Conservation (phyloP, 306 rosid genomes). For the Datisca glomerata region DNA sequence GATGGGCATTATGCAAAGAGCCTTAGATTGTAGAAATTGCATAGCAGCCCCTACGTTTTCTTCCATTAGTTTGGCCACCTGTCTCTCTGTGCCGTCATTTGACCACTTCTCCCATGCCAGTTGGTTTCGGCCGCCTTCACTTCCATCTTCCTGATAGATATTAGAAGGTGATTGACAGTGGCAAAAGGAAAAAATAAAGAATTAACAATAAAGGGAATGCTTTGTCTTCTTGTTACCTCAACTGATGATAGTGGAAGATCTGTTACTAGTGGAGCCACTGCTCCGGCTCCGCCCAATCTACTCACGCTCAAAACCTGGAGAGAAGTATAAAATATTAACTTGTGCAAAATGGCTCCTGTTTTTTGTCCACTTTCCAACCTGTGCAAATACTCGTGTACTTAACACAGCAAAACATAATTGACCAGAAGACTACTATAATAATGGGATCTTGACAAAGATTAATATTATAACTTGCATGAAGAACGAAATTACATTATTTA, state of each 20-base stretch:
- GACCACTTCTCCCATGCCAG: conserved; percentile 98
- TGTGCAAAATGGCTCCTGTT: too few relatives aligned
- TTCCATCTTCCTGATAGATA: conserved; percentile 57
- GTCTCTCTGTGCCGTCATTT: conserved; percentile 77
- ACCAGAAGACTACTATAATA: too few relatives aligned
- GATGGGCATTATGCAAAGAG: conserved; percentile 92
- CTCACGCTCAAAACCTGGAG: conserved; percentile 97
- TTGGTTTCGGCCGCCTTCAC: conserved; percentile 78
- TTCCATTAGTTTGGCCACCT: conserved; percentile 91
- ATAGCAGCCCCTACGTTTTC: conserved; percentile 90
- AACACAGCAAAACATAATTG: too few relatives aligned
- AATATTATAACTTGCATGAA: too few relatives aligned
- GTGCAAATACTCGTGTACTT: too few relatives aligned
- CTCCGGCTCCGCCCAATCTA: conserved; percentile 97
- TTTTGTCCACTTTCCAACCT: too few relatives aligned
- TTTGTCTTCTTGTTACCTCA: conserved; percentile 42
- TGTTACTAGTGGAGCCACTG: conserved; percentile 91
- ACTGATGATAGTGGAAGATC: conserved; percentile 87
- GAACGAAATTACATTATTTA: too few relatives aligned
- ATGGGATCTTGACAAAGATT: too few relatives aligned
- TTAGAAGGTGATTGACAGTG: background rate
- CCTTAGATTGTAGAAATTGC: conserved; percentile 94
- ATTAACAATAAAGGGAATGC: background rate
- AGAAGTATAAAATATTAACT: conserved; percentile 20
- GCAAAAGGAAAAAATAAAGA: background rate